Evolutionary conservation across 2,329 filamentous ascomycete genomes (phyloP), one percentile per base, ranked within the genome.

Genomic region (Talaromyces verruculosus): DNA sequence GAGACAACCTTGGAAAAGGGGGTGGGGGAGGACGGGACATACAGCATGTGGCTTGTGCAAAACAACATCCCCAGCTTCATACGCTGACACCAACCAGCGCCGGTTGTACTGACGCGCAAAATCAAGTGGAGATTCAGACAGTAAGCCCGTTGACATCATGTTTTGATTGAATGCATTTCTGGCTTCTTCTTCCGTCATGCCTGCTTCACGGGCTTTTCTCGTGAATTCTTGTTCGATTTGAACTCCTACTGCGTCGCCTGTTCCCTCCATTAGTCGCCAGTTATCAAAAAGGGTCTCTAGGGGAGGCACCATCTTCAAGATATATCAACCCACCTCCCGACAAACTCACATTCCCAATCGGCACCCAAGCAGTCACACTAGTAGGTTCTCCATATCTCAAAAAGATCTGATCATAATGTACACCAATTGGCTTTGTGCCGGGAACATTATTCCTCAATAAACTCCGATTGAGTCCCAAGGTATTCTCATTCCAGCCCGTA

Each of bases 351-450:
- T 86, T 83, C 0, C 84, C 84, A 68, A 87, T 84, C 0, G 85
- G 83, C 0, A 87, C 81, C 85, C 85, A 88, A 0, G 84, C 85
- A 3, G 85, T 87, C 0, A 87, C 75, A 35, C 79, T 81, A 0
- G 84, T 85, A 1, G 83, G 81, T 60, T 86, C 84, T 0, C 85
- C 85, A 70, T 86, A 72, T 1, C 84, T 73, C 58, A 87, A 72
- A 69, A 87, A 87, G 25, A 84, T 86, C 74, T 87, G 84, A 69
- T 88, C 85, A 69, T 87, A 87, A 67, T 88, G 85, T 2, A 88
- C 85, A 0, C 85, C 85, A 67, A 87, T 87, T 0, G 85, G 84
- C 68, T 84, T 84, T 59, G 84, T 85, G 0, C 81, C 80, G 0
- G 85, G 85, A 0, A 83, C 84, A 68, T 87, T 87, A 68, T 87